Evolutionary conservation across 331 rosid species (phyloP).

Genomic region (Arachis monticola): DNA sequence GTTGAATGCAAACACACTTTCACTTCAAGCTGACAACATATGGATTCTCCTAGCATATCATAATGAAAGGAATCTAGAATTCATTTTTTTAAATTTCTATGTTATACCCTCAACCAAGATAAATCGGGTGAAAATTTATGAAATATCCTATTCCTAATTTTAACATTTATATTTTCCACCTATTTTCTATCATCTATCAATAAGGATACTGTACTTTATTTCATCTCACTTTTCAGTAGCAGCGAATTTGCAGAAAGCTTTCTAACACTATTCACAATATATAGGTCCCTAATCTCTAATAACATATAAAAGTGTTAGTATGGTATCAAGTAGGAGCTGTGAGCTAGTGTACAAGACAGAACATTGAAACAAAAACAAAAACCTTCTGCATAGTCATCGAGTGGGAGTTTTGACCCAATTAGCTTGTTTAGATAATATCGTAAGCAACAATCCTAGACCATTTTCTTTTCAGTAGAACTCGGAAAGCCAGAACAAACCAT

Average conservation of each 20-base stretch:
- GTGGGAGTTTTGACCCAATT: constrained; percentile 9
- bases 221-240: not conserved
- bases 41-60: not conserved
- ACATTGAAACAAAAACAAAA: no score
- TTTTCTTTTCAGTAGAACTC: no score
- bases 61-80: constrained; percentile 14
- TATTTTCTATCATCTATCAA: not conserved
- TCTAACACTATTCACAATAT: not conserved
- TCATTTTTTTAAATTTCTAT: not conserved
- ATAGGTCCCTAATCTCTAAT: not conserved
- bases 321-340: no score
- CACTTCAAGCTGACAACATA: not conserved
- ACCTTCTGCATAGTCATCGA: not conserved
- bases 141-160: not conserved
- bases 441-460: not conserved
- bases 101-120: constrained; percentile 1
- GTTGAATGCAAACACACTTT: not conserved
- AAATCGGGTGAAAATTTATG: not conserved
- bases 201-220: not conserved
- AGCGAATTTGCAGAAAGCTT: not conserved
- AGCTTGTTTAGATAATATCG: not conserved
- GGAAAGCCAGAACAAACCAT: no score
- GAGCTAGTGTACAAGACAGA: no score
- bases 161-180: not conserved
- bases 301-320: not conserved